Base-by-base conservation (phyloP, 768 basidiomycete genomes). In the Tephrocybe sp. region DNA sequence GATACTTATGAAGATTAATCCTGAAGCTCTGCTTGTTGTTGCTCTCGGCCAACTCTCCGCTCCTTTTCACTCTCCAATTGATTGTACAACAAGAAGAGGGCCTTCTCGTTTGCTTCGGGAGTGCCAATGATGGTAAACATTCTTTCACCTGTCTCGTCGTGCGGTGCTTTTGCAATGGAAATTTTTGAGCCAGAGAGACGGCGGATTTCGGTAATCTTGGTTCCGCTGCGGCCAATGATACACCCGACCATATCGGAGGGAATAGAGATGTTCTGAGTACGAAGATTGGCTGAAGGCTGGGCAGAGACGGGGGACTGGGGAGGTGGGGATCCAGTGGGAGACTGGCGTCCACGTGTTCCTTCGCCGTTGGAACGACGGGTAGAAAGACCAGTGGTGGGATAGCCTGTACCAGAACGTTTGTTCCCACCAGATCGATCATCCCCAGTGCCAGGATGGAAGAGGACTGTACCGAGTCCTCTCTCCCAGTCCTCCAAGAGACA, bases 91-190 rank as follows among this genome's bases (percentile, higher is more conserved):
- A 99, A 74, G 78, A 95, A 98, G 50, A 99, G 73, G 2, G 97
- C 97, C 72, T 97, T 95, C 73, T 99, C 95, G 69, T 97, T 97
- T 58, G 91, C 88, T 69, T 94, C 91, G 41, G 92, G 89, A 11
- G 93, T 93, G 47, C 97, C 97, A 40, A 97, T 79, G 66, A 99
- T 98, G 54, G 97, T 93, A 75, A 99, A 99, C 95, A 99, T 97
- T 58, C 97, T 81, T 75, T 99, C 97, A 62, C 95, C 97, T 34
- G 94, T 94, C 63, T 98, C 97, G 61, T 98, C 97, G 64, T 98
- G 97, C n/a, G 97, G 93, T 42, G 91, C 88, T 72, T 99, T 99
- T 58, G 97, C 97, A 63, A 99, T 99, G 48, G 89, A 92, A 67
- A 99, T 99, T 74, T 94, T 93, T 60, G 91, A 95, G 33, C 97